Evolutionary conservation across 2,329 filamentous ascomycete species (phyloP).

Genomic region (Talaromyces atroroseus): DNA sequence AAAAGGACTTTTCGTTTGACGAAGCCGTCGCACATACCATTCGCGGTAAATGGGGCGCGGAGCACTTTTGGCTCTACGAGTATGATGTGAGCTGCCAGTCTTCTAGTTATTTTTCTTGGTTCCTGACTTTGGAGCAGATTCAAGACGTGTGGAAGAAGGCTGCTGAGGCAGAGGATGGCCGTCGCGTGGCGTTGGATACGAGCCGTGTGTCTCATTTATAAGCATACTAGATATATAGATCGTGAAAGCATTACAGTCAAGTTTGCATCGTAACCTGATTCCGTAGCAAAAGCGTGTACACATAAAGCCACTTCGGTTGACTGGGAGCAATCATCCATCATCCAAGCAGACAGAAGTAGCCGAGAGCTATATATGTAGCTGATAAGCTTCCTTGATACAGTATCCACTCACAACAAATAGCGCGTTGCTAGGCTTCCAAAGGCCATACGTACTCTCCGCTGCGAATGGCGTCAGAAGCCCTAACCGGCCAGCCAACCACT

Average conservation of each 20-base stretch:
- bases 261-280: too few species aligned
- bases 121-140: constrained; percentile 1
- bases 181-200: not conserved
- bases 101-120: not conserved
- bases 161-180: not conserved
- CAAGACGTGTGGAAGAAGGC: constrained; percentile 3
- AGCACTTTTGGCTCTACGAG: not conserved
- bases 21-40: not conserved
- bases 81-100: not conserved
- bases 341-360: too few species aligned
- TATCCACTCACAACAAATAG: too few species aligned
- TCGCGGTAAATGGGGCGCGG: not conserved
- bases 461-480: not conserved
- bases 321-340: too few species aligned
- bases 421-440: too few species aligned
- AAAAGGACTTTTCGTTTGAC: constrained; percentile 1
- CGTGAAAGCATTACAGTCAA: not conserved
- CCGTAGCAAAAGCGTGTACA: too few species aligned
- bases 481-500: not conserved
- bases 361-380: too few species aligned
- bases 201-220: not conserved
- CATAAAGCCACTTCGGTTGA: too few species aligned
- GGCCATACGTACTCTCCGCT: not conserved
- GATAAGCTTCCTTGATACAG: too few species aligned
- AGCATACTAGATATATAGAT: not conserved